These are phyloP conservation scores for Aphanoascus verrucosus DNA, from an alignment of 2,329 filamentous ascomycete genomes.

Conservation along the genomic window DNA sequence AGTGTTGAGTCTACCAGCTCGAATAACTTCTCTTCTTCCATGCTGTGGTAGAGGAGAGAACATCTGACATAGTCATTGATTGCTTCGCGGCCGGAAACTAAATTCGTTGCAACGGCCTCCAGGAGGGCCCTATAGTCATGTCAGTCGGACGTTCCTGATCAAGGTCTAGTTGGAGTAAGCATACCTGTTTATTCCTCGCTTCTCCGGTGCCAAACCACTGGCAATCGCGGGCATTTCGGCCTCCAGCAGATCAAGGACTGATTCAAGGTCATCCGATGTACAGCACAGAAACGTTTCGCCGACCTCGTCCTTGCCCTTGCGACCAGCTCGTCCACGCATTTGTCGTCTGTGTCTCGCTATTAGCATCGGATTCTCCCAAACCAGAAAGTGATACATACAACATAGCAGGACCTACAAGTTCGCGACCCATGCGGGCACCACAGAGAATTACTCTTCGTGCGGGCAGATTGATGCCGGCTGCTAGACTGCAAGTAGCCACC, in stretches of 20 bases:
- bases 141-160: not conserved
- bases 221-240: slow-evolving; percentile 59
- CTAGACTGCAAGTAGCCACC: slow-evolving; percentile 66
- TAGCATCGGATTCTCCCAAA: slow-evolving; percentile 18
- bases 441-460: slow-evolving; percentile 66
- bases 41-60: slow-evolving; percentile 54
- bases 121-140: slow-evolving; percentile 49
- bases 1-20: slow-evolving; percentile 50
- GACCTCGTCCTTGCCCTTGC: slow-evolving; percentile 66
- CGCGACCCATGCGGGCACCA: slow-evolving; percentile 63
- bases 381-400: slow-evolving; percentile 35
- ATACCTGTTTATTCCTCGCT: slow-evolving; percentile 56
- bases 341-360: slow-evolving; percentile 43
- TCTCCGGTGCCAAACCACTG: slow-evolving; percentile 58
- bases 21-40: slow-evolving; percentile 41
- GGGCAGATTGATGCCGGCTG: slow-evolving; percentile 68
- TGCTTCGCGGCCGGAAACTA: slow-evolving; percentile 55
- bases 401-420: slow-evolving; percentile 68
- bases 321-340: slow-evolving; percentile 67
- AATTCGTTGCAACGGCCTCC: slow-evolving; percentile 56
- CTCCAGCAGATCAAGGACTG: slow-evolving; percentile 59
- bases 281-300: slow-evolving; percentile 72
- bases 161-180: not conserved
- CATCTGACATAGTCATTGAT: slow-evolving; percentile 58
- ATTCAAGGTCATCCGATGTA: slow-evolving; percentile 55